A percentile compares a stretch with the other conserved stretches of the same genome.
Conservation (phyloP, 2,329 filamentous ascomycete species). For the Zymoseptoria brevis region DNA sequence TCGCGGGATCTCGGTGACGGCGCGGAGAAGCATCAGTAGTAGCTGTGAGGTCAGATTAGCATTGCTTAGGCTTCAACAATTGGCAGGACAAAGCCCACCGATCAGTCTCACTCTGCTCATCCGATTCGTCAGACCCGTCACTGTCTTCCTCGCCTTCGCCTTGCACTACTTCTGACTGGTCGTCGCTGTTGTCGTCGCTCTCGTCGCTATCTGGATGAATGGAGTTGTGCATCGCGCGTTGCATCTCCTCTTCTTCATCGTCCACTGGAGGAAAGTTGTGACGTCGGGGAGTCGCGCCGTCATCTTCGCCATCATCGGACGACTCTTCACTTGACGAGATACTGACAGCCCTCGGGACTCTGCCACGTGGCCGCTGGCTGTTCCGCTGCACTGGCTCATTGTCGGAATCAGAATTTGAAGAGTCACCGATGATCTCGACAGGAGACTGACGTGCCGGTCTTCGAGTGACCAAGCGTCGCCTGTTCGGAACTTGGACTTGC, state of each 20-base stretch:
- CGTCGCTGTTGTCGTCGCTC: conserved; percentile 2
- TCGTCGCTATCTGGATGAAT: conserved; percentile 7
- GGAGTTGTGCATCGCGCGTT: not conserved
- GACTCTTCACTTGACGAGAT: conserved; percentile 7
- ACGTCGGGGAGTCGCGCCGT: not conserved
- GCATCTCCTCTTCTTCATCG: conserved; percentile 1
- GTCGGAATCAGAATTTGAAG: conserved; percentile 6
- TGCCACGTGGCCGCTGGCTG: not conserved
- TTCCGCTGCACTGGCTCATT: conserved; percentile 1
- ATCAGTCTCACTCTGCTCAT: conserved; percentile 17
- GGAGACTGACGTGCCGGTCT: conserved; percentile 1
- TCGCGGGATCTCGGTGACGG: conserved; percentile 7
- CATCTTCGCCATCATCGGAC: conserved; percentile 3
- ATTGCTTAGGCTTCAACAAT: not conserved
- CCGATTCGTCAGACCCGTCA: conserved; percentile 6
- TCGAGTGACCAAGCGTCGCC: conserved; percentile 1
- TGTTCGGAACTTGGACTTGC: conserved; percentile 12
- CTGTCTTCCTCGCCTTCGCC: conserved; percentile 2
- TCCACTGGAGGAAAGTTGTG: conserved; percentile 1
- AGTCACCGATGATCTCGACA: conserved; percentile 3
- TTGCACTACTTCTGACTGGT: conserved; percentile 2
- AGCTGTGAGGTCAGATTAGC: conserved; percentile 5
- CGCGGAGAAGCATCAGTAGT: conserved; percentile 13
- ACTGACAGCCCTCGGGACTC: not conserved
- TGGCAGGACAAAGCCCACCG: conserved; percentile 17